Evolutionary conservation across 208 protist species (phyloP).

Genomic region (Entamoeba moshkovskii): DNA sequence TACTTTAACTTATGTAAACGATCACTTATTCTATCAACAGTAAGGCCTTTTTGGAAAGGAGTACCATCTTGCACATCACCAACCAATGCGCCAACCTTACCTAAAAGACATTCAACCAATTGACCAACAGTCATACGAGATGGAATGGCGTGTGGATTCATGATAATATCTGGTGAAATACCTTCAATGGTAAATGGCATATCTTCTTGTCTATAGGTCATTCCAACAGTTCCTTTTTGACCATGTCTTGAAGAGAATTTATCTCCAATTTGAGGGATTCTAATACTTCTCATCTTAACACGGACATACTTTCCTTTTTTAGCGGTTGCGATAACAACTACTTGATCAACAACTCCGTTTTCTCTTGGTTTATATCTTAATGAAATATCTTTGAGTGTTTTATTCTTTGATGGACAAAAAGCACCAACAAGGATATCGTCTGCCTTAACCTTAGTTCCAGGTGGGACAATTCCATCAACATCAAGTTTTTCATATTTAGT

Average conservation of each 20-base stretch:
- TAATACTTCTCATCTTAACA: not conserved
- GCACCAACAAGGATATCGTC: not conserved
- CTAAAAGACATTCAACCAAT: slow-evolving; percentile 89
- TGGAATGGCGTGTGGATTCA: slow-evolving; percentile 99
- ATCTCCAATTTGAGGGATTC: slow-evolving; percentile 75
- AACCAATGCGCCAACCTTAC: slow-evolving; percentile 67
- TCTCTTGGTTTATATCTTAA: not conserved
- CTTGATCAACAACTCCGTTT: slow-evolving; percentile 11
- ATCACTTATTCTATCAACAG: slow-evolving; percentile 1
- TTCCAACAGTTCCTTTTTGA: slow-evolving; percentile 95
- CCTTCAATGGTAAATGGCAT: slow-evolving; percentile 88
- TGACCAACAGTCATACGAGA: slow-evolving; percentile 99
- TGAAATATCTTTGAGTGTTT: not conserved
- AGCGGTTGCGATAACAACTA: not conserved
- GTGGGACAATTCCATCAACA: not conserved
- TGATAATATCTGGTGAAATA: slow-evolving; percentile 96
- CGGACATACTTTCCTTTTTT: not conserved
- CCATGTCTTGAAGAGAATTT: slow-evolving; percentile 98
- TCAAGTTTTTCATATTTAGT: not conserved
- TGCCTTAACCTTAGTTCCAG: not conserved
- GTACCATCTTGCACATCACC: slow-evolving; percentile 27
- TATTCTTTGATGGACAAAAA: not conserved
- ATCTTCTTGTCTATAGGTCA: slow-evolving; percentile 90
- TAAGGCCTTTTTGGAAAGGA: not conserved
- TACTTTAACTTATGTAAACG: slow-evolving; percentile 70